A percentile compares a stretch with the other conserved stretches of the same genome.
Evolutionary conservation across 495 filamentous ascomycete species (phyloP).

Genomic region (Daldinia loculata): DNA sequence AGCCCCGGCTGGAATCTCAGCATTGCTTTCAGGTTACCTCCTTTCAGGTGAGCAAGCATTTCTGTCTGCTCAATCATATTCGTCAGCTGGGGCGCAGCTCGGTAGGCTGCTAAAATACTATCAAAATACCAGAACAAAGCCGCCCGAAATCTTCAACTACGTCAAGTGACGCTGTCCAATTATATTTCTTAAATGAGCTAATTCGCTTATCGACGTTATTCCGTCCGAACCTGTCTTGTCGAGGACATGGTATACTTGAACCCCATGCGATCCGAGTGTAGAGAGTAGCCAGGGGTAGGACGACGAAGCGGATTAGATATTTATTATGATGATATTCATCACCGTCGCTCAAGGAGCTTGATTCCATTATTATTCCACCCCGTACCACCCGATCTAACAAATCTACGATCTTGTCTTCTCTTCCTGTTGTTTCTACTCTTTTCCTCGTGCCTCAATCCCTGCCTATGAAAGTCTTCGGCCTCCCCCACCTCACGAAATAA

Average conservation of each 20-base stretch:
- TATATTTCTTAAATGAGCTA: slow-evolving; percentile 22
- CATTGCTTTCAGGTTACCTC: slow-evolving; percentile 9
- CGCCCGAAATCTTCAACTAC: slow-evolving; percentile 15
- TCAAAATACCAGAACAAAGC: slow-evolving; percentile 15
- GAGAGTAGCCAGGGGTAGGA: slow-evolving; percentile 24
- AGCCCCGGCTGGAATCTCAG: slow-evolving; percentile 17
- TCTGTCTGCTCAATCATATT: slow-evolving; percentile 22
- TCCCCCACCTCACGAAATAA: slow-evolving; percentile 12
- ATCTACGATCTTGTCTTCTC: not conserved
- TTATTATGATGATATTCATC: slow-evolving; percentile 1
- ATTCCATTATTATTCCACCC: not conserved
- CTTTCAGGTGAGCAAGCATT: slow-evolving; percentile 36
- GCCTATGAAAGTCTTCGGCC: not conserved
- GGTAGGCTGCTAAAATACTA: slow-evolving; percentile 3
- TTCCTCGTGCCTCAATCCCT: not conserved
- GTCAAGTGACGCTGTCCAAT: slow-evolving; percentile 35
- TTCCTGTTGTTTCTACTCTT: not conserved
- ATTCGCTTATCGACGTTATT: slow-evolving; percentile 15
- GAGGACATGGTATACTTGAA: slow-evolving; percentile 4
- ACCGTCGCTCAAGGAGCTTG: not conserved
- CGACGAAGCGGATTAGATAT: not conserved
- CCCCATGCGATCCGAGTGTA: slow-evolving; percentile 28
- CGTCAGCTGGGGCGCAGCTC: slow-evolving; percentile 40
- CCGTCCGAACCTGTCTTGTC: slow-evolving; percentile 4
- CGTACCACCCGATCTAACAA: not conserved